Base-by-base conservation (phyloP, 352 stramenopile genomes). In the Phytophthora pinifolia region DNA sequence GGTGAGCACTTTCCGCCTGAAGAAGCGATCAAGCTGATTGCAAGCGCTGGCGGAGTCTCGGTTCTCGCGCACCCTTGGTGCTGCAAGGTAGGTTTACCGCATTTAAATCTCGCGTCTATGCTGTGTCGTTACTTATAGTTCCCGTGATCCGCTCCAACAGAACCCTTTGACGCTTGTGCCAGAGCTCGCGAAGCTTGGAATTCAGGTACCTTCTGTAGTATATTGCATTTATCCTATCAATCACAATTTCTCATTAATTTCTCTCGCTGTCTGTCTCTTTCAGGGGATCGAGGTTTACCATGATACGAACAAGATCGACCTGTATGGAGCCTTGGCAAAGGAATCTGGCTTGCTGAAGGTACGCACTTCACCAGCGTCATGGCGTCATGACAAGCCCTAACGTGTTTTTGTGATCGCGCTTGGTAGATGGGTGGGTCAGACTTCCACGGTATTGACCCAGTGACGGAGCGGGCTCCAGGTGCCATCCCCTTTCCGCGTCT, bases 21-120 rank as follows among this genome's bases (percentile, higher is more conserved):
- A 62, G 78, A 92, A 51, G 84, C 84, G 3, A 91, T 94, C 59
- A 88, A 90, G 46, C 72, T 94, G 37, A 94, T 94, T 49, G 79
- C 85, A 13, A 86, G 79, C 27, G 78, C 79, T 14, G 84, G 84
- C 9, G 84, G 84, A 2, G 69, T 94, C 10, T 94, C 84, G 0
- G 78, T 94, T 45, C 70, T 94, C n/a, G 84, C 84, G 0, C 84
- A 94, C 45, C 84, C 84, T 15, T 94, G 84, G 84, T 92, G 82
- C 47, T 94, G 80, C 56, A 94, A 92, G 55, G 79, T 87, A 54
- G 4, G 48, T 20, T 43, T 53, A 2, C 15, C 25, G 29, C 15
- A 27, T 27, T 3, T 27, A 27, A 27, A 27, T 4, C 22, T n/a
- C n/a, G n/a, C n/a, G 22, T 27, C 4, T 27, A 27, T 27, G 22